Evolutionary conservation across 2,329 filamentous ascomycete species (phyloP), one percentile per base, ranked within the genome.

Genomic region (Bipolaris victoriae): DNA sequence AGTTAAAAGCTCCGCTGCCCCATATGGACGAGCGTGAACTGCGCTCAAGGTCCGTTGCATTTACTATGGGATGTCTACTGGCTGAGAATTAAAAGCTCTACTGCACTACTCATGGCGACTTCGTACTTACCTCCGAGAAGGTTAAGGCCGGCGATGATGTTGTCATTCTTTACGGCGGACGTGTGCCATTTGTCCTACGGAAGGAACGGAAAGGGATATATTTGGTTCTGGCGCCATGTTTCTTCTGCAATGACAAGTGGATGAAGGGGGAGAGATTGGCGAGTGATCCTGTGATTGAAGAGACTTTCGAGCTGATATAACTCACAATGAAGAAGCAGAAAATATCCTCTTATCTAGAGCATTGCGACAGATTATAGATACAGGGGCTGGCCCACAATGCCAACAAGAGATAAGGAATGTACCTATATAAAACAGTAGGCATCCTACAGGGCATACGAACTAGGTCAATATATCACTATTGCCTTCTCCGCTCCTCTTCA

Each of bases 111-210:
- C 13, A 43, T 16, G 40, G 40, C 22, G 22, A 43, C 22, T 43
- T 43, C 40, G 15, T 29, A 26, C 40, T 43, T 43, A 29, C 40
- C 40, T 43, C 40, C 6, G 40, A 43, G 22, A 43, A 43, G 40
- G 40, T 26, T 22, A 35, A 35, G 31, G 26, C 44, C 20, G 44
- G 44, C 16, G 44, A 46, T 22, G 31, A 31, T 31, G 9, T 46
- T 20, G 26, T 35, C 44, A 46, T 46, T 22, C 24, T 46, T 13
- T 33, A 46, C 18, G 44, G 44, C 20, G 44, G 26, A 18, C 44
- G 44, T 46, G 44, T 46, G 44, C 44, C 44, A 10, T 46, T 46
- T 35, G 44, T 46, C 10, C 26, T 46, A n/a, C 26, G 44, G 2
- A 15, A 46, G 26, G 13, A 43, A 43, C 40, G 22, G 22, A 29